Percentiles rank a stretch among this genome's conserved stretches.
Conservation (phyloP, 331 rosid genomes). For the Spiraea crenata region DNA sequence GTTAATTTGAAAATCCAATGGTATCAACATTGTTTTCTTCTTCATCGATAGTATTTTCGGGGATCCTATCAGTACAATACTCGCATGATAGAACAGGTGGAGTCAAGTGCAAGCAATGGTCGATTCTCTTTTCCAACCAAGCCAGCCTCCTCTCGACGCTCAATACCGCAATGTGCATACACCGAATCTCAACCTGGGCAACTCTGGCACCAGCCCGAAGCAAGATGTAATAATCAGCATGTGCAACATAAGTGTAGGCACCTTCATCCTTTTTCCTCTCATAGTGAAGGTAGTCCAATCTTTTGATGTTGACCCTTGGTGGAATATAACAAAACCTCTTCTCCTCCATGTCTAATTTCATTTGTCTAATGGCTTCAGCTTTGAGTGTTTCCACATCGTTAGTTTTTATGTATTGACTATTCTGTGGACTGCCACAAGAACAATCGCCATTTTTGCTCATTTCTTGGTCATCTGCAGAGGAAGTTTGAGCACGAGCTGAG, state of each 20-base stretch:
- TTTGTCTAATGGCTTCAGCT: constrained; percentile 45
- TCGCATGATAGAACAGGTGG: constrained; percentile 55
- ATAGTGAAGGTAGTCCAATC: constrained; percentile 64
- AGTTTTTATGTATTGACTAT: constrained; percentile 24
- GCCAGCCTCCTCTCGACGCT: constrained; percentile 73
- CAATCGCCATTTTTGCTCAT: constrained; percentile 18
- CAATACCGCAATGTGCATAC: constrained; percentile 70
- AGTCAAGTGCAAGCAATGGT: constrained; percentile 43
- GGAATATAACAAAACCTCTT: constrained; percentile 70
- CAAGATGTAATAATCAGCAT: constrained; percentile 87
- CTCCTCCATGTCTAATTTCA: constrained; percentile 85
- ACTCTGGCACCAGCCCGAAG: constrained; percentile 73
- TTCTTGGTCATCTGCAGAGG: constrained; percentile 5
- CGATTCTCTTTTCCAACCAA: constrained; percentile 65
- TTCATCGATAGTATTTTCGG: constrained; percentile 25
- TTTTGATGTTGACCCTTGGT: constrained; percentile 45
- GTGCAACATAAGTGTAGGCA: constrained; percentile 60
- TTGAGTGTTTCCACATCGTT: constrained; percentile 24
- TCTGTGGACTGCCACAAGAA: constrained; percentile 27
- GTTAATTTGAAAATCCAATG: constrained; percentile 32
- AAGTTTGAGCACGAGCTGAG: constrained; percentile 22
- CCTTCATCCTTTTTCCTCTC: constrained; percentile 68
- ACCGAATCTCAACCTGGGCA: constrained; percentile 67
- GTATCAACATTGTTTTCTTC: constrained; percentile 28
- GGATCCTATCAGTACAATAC: constrained; percentile 41